A percentile compares a stretch with the other conserved stretches of the same genome.
Evolutionary conservation across 768 basidiomycete genomes (phyloP).

Genomic region (Steccherinum ochraceum): DNA sequence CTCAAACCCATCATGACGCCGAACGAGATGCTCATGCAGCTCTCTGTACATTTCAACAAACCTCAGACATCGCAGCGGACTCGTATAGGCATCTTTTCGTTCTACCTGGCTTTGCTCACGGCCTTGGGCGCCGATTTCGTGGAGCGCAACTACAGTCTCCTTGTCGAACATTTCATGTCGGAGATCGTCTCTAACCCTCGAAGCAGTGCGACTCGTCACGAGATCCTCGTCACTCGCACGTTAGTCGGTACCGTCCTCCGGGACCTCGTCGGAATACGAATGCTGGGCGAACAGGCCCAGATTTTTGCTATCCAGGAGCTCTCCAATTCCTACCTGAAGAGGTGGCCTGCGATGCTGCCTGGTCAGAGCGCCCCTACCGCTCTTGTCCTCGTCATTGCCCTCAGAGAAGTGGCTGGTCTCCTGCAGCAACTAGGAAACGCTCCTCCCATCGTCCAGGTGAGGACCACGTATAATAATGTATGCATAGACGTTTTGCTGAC

Average conservation of each 20-base stretch:
- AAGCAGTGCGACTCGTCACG: constrained; percentile 57
- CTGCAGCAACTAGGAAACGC: constrained; percentile 89
- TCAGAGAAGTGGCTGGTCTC: constrained; percentile 81
- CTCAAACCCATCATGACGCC: constrained; percentile 63
- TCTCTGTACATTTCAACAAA: constrained; percentile 81
- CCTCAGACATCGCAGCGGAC: constrained; percentile 58
- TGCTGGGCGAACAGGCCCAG: constrained; percentile 92
- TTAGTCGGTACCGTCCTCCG: constrained; percentile 73
- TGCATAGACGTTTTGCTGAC: neutral
- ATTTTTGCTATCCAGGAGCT: constrained; percentile 87
- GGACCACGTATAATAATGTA: constrained; percentile 7
- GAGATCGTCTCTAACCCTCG: constrained; percentile 67
- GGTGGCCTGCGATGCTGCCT: constrained; percentile 92
- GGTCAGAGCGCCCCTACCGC: constrained; percentile 68
- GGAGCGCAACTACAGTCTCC: constrained; percentile 75
- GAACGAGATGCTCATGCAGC: constrained; percentile 73
- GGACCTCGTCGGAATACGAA: constrained; percentile 81
- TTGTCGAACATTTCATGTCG: constrained; percentile 70
- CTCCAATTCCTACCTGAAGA: constrained; percentile 72
- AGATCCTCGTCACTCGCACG: constrained; percentile 63
- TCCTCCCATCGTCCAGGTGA: constrained; percentile 78
- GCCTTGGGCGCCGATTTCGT: constrained; percentile 72
- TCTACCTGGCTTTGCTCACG: constrained; percentile 73
- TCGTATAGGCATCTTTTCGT: constrained; percentile 83
- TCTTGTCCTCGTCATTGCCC: constrained; percentile 60